Conservation (phyloP, 345 rosid genomes). For the Eucalyptus coolabah region DNA sequence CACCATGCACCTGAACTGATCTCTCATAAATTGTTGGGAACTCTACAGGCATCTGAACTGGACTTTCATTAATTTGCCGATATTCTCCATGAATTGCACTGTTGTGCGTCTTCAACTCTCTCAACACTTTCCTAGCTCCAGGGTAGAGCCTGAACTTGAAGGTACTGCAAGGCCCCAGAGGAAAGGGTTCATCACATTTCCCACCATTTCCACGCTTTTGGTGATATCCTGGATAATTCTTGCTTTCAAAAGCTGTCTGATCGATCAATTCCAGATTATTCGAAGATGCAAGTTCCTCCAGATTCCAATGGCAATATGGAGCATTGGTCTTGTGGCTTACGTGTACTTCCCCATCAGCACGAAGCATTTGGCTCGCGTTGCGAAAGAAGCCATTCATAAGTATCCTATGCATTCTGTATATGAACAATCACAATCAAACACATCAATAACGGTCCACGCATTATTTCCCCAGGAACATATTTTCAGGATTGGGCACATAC, state of each 20-base stretch:
- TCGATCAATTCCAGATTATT: constrained; percentile 9
- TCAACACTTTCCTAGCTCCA: background rate
- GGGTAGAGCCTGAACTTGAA: constrained; percentile 21
- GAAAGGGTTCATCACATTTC: constrained; percentile 36
- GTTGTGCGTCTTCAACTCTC: background rate
- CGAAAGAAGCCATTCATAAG: constrained; percentile 30
- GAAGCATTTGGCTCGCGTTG: constrained; percentile 13
- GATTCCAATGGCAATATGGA: constrained; percentile 43
- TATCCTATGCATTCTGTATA: constrained; percentile 30
- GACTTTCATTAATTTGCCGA: background rate
- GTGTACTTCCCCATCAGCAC: constrained; percentile 35
- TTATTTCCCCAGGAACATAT: background rate
- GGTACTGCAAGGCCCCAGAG: constrained; percentile 37
- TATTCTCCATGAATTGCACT: background rate
- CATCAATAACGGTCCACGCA: background rate
- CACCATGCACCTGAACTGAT: background rate
- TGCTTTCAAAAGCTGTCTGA: constrained; percentile 10
- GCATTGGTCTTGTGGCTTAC: constrained; percentile 40
- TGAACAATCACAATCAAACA: background rate
- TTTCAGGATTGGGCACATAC: background rate
- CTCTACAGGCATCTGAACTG: background rate
- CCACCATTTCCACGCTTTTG: constrained; percentile 39
- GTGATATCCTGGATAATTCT: constrained; percentile 37
- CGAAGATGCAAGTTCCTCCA: constrained; percentile 26
- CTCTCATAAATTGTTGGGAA: background rate